Evolutionary conservation across 1,284 basidiomycete genomes (phyloP).

Genomic region (Cryptococcus amylolentus): DNA sequence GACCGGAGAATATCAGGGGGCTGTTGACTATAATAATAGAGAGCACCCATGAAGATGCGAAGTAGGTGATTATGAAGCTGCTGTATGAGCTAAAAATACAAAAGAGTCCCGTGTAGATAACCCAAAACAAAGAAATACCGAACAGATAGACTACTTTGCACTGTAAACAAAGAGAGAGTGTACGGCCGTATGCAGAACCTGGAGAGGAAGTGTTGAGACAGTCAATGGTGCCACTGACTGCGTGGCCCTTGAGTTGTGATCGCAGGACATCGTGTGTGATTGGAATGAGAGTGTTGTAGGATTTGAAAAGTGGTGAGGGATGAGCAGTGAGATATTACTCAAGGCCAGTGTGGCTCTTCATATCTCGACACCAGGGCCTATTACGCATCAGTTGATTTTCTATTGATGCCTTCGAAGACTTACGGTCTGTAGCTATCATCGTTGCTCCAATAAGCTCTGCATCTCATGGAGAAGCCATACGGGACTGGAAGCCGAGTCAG

Average conservation of each 20-base stretch:
- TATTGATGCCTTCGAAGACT: conserved; percentile 6
- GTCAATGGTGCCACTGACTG: no score
- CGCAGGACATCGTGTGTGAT: no score
- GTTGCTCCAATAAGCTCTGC: conserved; percentile 41
- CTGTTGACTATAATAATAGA: no score
- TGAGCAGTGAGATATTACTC: neutral
- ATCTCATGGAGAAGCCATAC: conserved; percentile 39
- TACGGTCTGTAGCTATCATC: conserved; percentile 26
- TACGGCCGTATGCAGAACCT: no score
- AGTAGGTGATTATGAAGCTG: no score
- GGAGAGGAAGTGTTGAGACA: no score
- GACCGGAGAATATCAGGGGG: no score
- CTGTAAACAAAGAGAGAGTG: neutral
- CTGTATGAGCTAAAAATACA: no score
- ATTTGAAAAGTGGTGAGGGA: no score
- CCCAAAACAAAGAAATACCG: neutral
- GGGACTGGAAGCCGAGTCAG: conserved; percentile 22
- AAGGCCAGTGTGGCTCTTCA: neutral
- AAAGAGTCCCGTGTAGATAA: neutral
- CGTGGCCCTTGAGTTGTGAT: no score
- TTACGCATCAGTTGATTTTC: neutral
- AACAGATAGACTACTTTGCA: neutral
- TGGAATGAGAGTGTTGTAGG: no score
- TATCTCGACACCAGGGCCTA: neutral
- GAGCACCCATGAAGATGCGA: neutral